Evolutionary conservation across 257 asterid genomes (phyloP).

Genomic region (Echites panduratus): DNA sequence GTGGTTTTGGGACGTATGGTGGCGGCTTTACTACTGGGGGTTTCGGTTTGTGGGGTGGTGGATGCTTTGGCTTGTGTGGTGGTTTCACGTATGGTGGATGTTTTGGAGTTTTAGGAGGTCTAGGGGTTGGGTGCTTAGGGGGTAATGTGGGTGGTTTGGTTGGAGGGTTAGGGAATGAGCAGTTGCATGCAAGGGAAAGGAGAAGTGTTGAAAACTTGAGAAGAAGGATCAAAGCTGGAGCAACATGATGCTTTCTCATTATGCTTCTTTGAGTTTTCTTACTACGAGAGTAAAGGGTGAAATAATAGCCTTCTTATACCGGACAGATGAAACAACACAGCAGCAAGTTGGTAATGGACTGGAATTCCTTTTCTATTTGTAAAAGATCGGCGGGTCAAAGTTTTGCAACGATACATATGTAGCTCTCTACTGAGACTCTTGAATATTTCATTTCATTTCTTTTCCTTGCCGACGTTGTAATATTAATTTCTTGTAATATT

Average conservation of each 20-base stretch:
- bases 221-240: slow-evolving; percentile 26
- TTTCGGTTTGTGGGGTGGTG: slow-evolving; percentile 12
- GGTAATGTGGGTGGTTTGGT: slow-evolving; percentile 33
- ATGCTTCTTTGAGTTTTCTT: not conserved
- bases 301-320: slow-evolving; percentile 2
- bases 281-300: not conserved
- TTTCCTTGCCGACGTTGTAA: too few species aligned
- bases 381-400: not conserved
- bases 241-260: slow-evolving; percentile 28
- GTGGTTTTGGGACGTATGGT: slow-evolving; percentile 14
- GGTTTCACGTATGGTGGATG: too few species aligned
- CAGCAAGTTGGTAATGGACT: not conserved
- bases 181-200: slow-evolving; percentile 42
- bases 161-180: slow-evolving; percentile 41
- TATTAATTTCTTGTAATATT: too few species aligned
- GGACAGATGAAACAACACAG: not conserved
- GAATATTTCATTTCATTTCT: too few species aligned
- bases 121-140: slow-evolving; percentile 38
- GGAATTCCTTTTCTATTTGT: not conserved
- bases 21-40: slow-evolving; percentile 26
- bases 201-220: slow-evolving; percentile 42
- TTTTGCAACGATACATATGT: too few species aligned
- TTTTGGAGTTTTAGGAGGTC: slow-evolving; percentile 22
- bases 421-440: too few species aligned
- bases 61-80: not conserved